Evolutionary conservation across 495 filamentous ascomycete species (phyloP), one percentile per base, ranked within the genome.

Genomic region (Penicillium diatomitis): DNA sequence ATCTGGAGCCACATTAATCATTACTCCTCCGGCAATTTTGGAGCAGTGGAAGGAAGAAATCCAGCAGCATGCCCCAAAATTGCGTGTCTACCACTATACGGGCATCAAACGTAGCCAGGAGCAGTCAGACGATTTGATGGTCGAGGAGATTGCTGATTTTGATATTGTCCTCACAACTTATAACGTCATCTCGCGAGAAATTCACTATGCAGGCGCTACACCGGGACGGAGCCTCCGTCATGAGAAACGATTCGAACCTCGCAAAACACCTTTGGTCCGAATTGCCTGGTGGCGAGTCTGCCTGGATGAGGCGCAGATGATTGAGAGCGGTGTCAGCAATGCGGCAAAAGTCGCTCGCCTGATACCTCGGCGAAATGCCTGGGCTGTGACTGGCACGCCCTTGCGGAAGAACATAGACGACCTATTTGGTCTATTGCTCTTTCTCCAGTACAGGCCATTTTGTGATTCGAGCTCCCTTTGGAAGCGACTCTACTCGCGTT

Each of bases 271-370:
- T 0, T 65, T 98, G 6, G 79, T 87, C 32, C 73, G 84, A 34
- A 75, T 95, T 4, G 80, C 72, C 7, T 98, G 92, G 91, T 96
- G 90, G 88, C 78, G 92, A 31, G 81, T 96, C 2, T 91, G 88
- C 51, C 77, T 96, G 3, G 92, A 98, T 60, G 92, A 96, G 64
- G 92, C 90, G 3, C 92, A 98, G 61, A 95, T 95, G 86, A 78
- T 96, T 33, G 91, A 95, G 48, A 88, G 79, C 51, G 88, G 88
- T 43, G 80, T 91, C 6, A 90, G 81, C 60, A 84, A 86, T 48
- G 87, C 91, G 10, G 89, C 92, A 2, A 79, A 76, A 51, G 78
- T 96, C 32, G 90, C 91, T 11, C 68, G 82, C 29, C 64, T 82
- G 20, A 87, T 98, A 51, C 89, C 90, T 46, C 76, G 91, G 28